Conservation (phyloP, 2,329 filamentous ascomycete genomes). For the Penicillium frequentans region DNA sequence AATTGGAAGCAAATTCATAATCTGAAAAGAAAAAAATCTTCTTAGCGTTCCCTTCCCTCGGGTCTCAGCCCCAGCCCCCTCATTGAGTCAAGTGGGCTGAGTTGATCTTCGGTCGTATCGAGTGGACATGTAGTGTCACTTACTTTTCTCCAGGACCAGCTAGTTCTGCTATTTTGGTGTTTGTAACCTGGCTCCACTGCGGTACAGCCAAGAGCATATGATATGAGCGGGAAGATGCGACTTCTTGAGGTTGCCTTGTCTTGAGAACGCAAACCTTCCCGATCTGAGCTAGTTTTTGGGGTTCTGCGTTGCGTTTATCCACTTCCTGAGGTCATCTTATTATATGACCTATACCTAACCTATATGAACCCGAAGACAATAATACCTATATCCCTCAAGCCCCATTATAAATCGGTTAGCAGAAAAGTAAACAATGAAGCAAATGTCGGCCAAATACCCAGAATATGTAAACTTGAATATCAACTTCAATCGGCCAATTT, state of each 20-base stretch:
- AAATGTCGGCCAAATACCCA: no score
- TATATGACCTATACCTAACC: no score
- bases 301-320: no score
- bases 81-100: conserved; percentile 1
- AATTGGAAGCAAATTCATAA: not conserved
- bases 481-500: no score
- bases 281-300: not conserved
- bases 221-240: not conserved
- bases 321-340: no score
- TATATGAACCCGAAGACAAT: no score
- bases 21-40: no score
- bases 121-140: conserved; percentile 1
- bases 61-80: conserved; percentile 5
- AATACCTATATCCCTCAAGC: no score
- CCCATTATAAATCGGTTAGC: no score
- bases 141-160: not conserved
- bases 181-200: not conserved
- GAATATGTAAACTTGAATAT: no score
- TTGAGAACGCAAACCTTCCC: not conserved
- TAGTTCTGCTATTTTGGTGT: not conserved
- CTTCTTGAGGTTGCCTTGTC: not conserved
- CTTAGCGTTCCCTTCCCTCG: conserved; percentile 14
- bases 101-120: conserved; percentile 4
- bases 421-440: no score
- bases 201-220: not conserved